Percentiles rank a stretch among this genome's conserved stretches.
These are phyloP conservation scores for Xylariaceae sp. DNA, from an alignment of 2,329 filamentous ascomycete species.

Conservation along the genomic window DNA sequence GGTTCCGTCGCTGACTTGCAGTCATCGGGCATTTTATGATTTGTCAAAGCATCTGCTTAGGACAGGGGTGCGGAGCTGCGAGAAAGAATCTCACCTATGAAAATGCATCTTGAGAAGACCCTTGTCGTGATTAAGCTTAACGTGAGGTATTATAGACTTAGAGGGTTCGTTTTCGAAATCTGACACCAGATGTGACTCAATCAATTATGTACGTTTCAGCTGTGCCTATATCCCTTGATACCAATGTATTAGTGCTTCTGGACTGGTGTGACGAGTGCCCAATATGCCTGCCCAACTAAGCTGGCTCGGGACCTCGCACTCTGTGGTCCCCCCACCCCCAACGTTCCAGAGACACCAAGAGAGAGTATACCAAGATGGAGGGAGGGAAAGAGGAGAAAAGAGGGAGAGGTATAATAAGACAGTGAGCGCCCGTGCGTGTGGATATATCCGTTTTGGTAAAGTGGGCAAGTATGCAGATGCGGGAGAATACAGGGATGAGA, in stretches of 20 bases:
- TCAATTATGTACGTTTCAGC: not conserved
- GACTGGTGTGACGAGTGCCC: not conserved
- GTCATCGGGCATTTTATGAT: conserved; percentile 21
- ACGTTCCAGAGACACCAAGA: too few species aligned
- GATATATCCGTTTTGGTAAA: too few species aligned
- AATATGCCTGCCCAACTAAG: too few species aligned
- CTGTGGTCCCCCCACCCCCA: too few species aligned
- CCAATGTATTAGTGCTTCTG: not conserved
- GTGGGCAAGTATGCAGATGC: too few species aligned
- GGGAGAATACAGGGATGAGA: too few species aligned
- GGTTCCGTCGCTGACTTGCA: conserved; percentile 2
- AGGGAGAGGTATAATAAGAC: too few species aligned
- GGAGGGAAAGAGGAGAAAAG: too few species aligned
- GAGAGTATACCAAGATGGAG: too few species aligned
- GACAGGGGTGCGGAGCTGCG: conserved; percentile 19
- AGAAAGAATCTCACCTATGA: conserved; percentile 16
- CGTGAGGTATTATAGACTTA: conserved; percentile 8
- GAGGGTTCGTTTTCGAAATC: not conserved
- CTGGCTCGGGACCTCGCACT: too few species aligned
- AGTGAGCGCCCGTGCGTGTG: too few species aligned
- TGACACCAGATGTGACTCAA: not conserved
- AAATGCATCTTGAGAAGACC: not conserved
- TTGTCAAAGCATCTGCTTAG: conserved; percentile 19
- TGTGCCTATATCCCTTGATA: not conserved
- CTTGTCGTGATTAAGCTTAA: conserved; percentile 15